phyloP scores from a whole-genome alignment of 1,284 basidiomycete species.

The Schizopora paradoxa region DNA sequence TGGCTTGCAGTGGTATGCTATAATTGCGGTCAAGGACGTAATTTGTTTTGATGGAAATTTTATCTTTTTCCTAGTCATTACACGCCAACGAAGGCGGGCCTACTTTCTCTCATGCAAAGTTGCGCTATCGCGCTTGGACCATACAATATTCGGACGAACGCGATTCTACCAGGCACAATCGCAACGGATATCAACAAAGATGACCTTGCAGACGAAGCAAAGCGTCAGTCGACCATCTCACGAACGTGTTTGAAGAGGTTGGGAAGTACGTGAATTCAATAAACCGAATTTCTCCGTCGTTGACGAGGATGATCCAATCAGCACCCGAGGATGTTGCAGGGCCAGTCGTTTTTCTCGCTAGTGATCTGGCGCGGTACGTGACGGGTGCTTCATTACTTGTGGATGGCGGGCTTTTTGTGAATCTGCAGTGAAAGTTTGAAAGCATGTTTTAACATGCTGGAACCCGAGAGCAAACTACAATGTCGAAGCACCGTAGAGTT shows the following conservation, averaged over 20 bases:
- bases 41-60: conserved; percentile 6
- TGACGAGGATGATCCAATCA: conserved; percentile 22
- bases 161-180: conserved; percentile 67
- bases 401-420: conserved; percentile 76
- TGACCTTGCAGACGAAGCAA: conserved; percentile 57
- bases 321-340: conserved; percentile 73
- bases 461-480: not conserved
- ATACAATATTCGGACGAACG: conserved; percentile 70
- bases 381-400: conserved; percentile 68
- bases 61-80: conserved; percentile 48
- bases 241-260: conserved; percentile 66
- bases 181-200: conserved; percentile 77
- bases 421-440: conserved; percentile 58
- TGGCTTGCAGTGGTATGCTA: conserved; percentile 55
- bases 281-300: conserved; percentile 11
- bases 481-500: not conserved
- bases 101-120: conserved; percentile 80
- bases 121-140: conserved; percentile 75
- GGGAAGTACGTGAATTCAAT: conserved; percentile 40
- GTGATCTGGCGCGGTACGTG: conserved; percentile 70
- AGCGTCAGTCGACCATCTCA: conserved; percentile 62
- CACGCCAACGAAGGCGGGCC: conserved; percentile 78
- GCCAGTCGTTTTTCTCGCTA: conserved; percentile 72
- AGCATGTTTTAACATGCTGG: not conserved
- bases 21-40: not conserved